Base-by-base conservation (phyloP, 2,329 filamentous ascomycete genomes). In the Aspergillus neoniger region DNA sequence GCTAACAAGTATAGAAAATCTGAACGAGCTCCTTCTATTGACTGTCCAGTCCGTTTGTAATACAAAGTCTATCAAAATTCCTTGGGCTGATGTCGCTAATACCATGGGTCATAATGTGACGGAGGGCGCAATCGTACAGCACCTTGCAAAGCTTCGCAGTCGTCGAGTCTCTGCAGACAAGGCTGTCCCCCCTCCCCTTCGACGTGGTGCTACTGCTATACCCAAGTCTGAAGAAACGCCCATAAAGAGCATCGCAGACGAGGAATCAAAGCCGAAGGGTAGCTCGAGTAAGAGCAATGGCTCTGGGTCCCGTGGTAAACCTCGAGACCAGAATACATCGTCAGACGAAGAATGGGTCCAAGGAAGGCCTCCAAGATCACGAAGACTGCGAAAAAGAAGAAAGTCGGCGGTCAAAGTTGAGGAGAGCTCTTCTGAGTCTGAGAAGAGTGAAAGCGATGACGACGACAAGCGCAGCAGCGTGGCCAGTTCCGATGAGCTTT, bases 121-220 rank as follows among this genome's bases (percentile, higher is more conserved):
- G 0, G 77, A 77, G 51, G 79, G 80, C 2, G 77, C 79, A 1
- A 80, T 82, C 21, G 68, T 77, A 1, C 80, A 82, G 62, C 80
- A 82, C 55, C 68, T 82, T 14, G 71, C 78, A 0, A 82, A 82
- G 60, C 63, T 82, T 2, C 78, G 80, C 8, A 52, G 41, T 17
- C 72, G 74, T 30, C 72, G 80, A 61, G 61, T 71, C 8, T 61
- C 65, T 2, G 67, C 69, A 4, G 70, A 71, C 0, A 72, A 76
- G 28, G 63, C 63, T 1, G 75, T 80, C 2, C 79, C 80, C 4
- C 78, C 79, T 8, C 69, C 75, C 19, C 67, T 80, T 6, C 74
- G 73, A 56, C 75, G 79, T 38, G 73, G 73, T 15, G 69, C 69
- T 12, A 60, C 63, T 43, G 69, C 66, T 15, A 32, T 65, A 4